phyloP scores from a whole-genome alignment of 805 yeast genomes.

The Allodekkera sacchari region DNA sequence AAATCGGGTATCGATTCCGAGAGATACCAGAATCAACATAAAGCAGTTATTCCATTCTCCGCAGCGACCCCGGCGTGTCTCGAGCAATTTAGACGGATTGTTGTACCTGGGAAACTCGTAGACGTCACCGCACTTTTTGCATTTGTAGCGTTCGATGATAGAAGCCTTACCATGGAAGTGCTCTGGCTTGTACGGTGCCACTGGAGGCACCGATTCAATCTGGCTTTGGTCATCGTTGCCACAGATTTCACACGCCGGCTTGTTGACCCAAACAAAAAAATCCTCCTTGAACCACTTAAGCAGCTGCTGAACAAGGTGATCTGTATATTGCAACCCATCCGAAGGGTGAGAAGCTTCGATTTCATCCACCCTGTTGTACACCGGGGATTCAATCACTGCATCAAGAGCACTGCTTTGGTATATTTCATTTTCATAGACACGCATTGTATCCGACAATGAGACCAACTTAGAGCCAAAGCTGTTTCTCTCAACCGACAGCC shows the following conservation, averaged over 20 bases:
- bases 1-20: constrained; percentile 60
- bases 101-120: constrained; percentile 74
- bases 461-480: constrained; percentile 1
- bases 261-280: constrained; percentile 79
- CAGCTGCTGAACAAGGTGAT: constrained; percentile 48
- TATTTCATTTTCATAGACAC: constrained; percentile 5
- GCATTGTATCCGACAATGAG: constrained; percentile 1
- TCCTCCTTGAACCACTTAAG: constrained; percentile 66
- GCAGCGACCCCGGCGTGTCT: constrained; percentile 70
- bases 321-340: constrained; percentile 36
- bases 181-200: constrained; percentile 30
- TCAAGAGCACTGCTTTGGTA: constrained; percentile 54
- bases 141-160: constrained; percentile 55
- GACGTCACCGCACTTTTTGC: constrained; percentile 37
- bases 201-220: constrained; percentile 38
- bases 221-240: constrained; percentile 30
- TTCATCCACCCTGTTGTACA: constrained; percentile 39
- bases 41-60: constrained; percentile 95
- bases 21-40: constrained; percentile 55
- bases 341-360: constrained; percentile 13
- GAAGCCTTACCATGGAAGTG: constrained; percentile 40
- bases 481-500: no score
- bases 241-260: constrained; percentile 54
- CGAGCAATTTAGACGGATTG: constrained; percentile 52
- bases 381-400: constrained; percentile 52